Evolutionary conservation across 768 basidiomycete species (phyloP), one percentile per base, ranked within the genome.

Genomic region (Clitopilus passeckerianus): DNA sequence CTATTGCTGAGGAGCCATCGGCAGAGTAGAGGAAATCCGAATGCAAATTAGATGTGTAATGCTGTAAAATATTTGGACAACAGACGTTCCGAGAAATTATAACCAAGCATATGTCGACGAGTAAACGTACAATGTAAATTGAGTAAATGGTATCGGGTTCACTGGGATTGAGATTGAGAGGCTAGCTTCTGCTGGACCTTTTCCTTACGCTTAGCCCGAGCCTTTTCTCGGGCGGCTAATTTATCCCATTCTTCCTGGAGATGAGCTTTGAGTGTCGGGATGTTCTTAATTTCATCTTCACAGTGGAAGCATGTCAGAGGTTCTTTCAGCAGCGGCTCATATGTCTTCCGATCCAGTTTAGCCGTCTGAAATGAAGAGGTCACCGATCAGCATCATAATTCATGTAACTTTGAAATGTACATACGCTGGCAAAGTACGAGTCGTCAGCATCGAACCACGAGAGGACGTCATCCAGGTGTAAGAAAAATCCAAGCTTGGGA

Each of bases 401-500:
- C 37, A 23, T 37, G 8, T 35, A 33, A 30, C 27, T 16, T 37
- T 9, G 2, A 41, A 50, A 61, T 64, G 52, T 24, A 56, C 82
- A 58, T 63, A 88, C 86, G 35, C 71, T 72, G 16, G 71, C 66
- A 65, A 77, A 87, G 66, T 79, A 86, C 0, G 81, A 79, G 1
- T 80, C 75, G 16, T 80, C 83, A 14, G 83, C 82, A 27, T 89
- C 89, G 60, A 91, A 87, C 93, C 93, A 94, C 1, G 81, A 78
- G 46, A 91, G 74, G n/a, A 96, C 88, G 9, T 92, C 85, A 55
- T 85, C 78, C 16, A 95, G 72, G 61, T 86, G 82, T 2, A 95
- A 67, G 73, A 96, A 95, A 74, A 93, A 96, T 0, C 91, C 93
- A 18, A 83, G 77, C 53, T 84, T 83, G 0, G 94, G 94, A 66